Conservation (phyloP, 345 rosid species). For the Rhodamnia argentea region DNA sequence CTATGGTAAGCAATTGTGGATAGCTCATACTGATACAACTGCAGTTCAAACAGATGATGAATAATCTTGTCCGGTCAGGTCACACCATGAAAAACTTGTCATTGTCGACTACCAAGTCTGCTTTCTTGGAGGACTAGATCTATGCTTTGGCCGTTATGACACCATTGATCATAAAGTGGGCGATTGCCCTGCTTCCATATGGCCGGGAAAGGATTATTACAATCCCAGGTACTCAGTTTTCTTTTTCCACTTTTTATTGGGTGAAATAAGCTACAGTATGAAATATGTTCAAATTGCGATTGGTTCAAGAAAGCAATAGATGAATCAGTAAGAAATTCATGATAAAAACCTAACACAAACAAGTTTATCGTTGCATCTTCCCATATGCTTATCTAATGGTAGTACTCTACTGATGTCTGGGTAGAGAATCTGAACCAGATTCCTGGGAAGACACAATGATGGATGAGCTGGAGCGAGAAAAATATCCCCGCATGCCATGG, state of each 20-base stretch:
- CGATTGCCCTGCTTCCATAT: slow-evolving; percentile 53
- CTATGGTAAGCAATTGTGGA: slow-evolving; percentile 39
- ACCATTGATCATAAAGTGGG: slow-evolving; percentile 65
- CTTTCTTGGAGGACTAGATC: slow-evolving; percentile 87
- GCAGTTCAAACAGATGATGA: background rate
- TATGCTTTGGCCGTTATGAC: slow-evolving; percentile 91
- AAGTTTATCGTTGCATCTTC: background rate
- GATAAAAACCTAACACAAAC: background rate
- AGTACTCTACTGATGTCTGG: background rate
- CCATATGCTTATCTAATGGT: background rate
- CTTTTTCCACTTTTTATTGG: background rate
- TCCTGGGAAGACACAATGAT: slow-evolving; percentile 91
- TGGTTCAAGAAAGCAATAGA: background rate
- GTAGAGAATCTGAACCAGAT: slow-evolving; percentile 93
- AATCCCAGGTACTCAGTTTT: slow-evolving; percentile 60
- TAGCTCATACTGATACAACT: background rate
- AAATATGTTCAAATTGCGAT: background rate
- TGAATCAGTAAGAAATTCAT: background rate
- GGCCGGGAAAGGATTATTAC: slow-evolving; percentile 97
- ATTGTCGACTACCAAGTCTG: slow-evolving; percentile 72
- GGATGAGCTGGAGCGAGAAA: slow-evolving; percentile 65
- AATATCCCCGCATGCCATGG: slow-evolving; percentile 97
- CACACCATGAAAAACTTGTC: slow-evolving; percentile 93
- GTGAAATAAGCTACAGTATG: background rate
- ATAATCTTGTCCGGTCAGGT: slow-evolving; percentile 30